A percentile compares a stretch with the other conserved stretches of the same genome.
Conservation (phyloP, 2,329 filamentous ascomycete species). For the Fusarium subtropicale region DNA sequence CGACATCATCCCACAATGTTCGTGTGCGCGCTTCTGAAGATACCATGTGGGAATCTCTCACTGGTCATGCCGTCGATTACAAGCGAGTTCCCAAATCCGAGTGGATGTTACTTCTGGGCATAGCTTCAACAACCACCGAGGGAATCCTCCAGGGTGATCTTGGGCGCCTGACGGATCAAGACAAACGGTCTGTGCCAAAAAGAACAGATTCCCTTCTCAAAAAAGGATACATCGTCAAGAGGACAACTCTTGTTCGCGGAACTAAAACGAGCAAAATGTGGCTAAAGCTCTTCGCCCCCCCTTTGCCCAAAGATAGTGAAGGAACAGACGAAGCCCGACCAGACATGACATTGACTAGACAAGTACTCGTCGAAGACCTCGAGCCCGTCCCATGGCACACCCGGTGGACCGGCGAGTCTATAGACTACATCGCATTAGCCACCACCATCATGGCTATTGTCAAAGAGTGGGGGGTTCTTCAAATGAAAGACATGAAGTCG, state of each 20-base stretch:
- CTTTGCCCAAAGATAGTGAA: constrained; percentile 53
- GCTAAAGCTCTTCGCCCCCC: constrained; percentile 66
- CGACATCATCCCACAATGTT: constrained; percentile 17
- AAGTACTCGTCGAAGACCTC: constrained; percentile 58
- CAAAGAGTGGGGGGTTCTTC: constrained; percentile 69
- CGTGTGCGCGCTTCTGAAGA: constrained; percentile 64
- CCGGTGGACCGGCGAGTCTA: constrained; percentile 68
- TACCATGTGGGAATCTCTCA: constrained; percentile 69
- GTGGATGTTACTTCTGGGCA: constrained; percentile 69
- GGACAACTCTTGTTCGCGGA: constrained; percentile 67
- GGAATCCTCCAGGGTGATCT: constrained; percentile 72
- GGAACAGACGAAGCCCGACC: constrained; percentile 42
- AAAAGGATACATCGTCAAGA: constrained; percentile 72
- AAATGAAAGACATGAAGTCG: constrained; percentile 67
- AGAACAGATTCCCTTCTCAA: constrained; percentile 68
- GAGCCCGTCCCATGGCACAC: constrained; percentile 67
- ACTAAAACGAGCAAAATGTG: constrained; percentile 73
- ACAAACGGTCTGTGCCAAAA: constrained; percentile 72
- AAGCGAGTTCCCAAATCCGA: constrained; percentile 69
- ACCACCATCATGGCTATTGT: constrained; percentile 68
- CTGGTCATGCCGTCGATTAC: constrained; percentile 69
- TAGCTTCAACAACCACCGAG: constrained; percentile 64
- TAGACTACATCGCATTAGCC: constrained; percentile 68
- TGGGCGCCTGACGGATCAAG: constrained; percentile 67
- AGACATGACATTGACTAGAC: constrained; percentile 55